These are phyloP conservation scores for Myriosclerotinia duriaeana DNA, from an alignment of 2,329 filamentous ascomycete species.

Conservation along the genomic window DNA sequence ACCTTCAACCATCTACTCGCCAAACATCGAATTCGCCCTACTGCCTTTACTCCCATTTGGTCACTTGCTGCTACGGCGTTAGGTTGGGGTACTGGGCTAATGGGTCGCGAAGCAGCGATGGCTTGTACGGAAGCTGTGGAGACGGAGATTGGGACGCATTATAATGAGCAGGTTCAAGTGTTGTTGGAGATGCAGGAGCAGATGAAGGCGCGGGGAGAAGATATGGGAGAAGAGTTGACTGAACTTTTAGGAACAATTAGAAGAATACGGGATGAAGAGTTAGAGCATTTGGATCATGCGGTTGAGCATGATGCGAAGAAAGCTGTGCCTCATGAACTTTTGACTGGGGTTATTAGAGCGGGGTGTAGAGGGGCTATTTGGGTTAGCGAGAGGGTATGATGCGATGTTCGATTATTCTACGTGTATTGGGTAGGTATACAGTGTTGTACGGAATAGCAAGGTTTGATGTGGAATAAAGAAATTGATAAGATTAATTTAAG, in stretches of 20 bases:
- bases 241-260: slow-evolving; percentile 72
- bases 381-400: slow-evolving; percentile 72
- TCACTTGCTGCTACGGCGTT: slow-evolving; percentile 73
- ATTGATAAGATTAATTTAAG: slow-evolving; percentile 17
- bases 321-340: slow-evolving; percentile 82
- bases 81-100: slow-evolving; percentile 83
- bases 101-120: slow-evolving; percentile 95
- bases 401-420: slow-evolving; percentile 12
- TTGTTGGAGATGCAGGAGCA: slow-evolving; percentile 77
- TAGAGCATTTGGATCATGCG: slow-evolving; percentile 95
- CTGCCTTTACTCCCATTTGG: slow-evolving; percentile 91
- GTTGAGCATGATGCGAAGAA: slow-evolving; percentile 90
- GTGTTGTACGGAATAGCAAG: background rate
- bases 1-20: slow-evolving; percentile 84
- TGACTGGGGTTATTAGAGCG: slow-evolving; percentile 84
- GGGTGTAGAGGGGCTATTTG: slow-evolving; percentile 92
- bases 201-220: slow-evolving; percentile 75
- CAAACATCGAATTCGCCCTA: slow-evolving; percentile 86
- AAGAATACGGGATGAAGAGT: slow-evolving; percentile 87
- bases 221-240: slow-evolving; percentile 74
- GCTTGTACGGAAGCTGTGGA: slow-evolving; percentile 98
- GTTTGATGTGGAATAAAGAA: slow-evolving; percentile 1
- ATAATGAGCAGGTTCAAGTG: slow-evolving; percentile 84
- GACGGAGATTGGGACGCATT: slow-evolving; percentile 95
- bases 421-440: slow-evolving; percentile 14